Conservation (phyloP, 805 yeast genomes). For the Hanseniaspora clermontiae region DNA sequence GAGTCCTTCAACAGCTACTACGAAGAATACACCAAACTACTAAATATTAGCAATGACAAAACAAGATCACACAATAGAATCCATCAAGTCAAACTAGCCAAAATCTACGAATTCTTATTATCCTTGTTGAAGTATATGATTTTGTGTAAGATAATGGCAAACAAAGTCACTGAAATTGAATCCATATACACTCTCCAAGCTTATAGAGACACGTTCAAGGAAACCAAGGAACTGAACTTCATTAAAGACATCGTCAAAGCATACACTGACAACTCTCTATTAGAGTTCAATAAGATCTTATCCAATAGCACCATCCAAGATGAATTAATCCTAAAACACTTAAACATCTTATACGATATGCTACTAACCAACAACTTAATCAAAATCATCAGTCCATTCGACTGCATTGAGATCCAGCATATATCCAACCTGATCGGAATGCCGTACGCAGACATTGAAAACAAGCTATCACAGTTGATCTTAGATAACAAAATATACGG, state of each 20-base stretch:
- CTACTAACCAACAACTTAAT: slow-evolving; percentile 83
- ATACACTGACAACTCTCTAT: slow-evolving; percentile 74
- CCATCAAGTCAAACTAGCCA: neutral
- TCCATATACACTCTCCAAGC: slow-evolving; percentile 46
- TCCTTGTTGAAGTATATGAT: slow-evolving; percentile 84
- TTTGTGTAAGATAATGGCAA: slow-evolving; percentile 84
- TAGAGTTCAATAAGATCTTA: slow-evolving; percentile 80
- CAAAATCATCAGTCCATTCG: slow-evolving; percentile 90
- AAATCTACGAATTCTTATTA: slow-evolving; percentile 54
- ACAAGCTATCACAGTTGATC: slow-evolving; percentile 91
- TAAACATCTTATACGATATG: slow-evolving; percentile 84
- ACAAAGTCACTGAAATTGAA: slow-evolving; percentile 73
- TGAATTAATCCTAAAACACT: slow-evolving; percentile 78
- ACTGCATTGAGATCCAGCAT: slow-evolving; percentile 86
- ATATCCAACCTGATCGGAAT: slow-evolving; percentile 80
- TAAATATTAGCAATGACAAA: slow-evolving; percentile 16
- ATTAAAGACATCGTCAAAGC: slow-evolving; percentile 90
- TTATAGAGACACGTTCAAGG: slow-evolving; percentile 32
- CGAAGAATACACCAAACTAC: slow-evolving; percentile 19
- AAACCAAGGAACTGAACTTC: slow-evolving; percentile 73
- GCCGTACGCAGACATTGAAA: slow-evolving; percentile 78
- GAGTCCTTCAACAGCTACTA: slow-evolving; percentile 90
- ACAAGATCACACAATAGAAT: slow-evolving; percentile 25
- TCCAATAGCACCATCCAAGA: slow-evolving; percentile 51
- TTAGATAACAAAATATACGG: slow-evolving; percentile 91